Conservation (phyloP, 495 filamentous ascomycete species). For the Xylaria acuta region DNA sequence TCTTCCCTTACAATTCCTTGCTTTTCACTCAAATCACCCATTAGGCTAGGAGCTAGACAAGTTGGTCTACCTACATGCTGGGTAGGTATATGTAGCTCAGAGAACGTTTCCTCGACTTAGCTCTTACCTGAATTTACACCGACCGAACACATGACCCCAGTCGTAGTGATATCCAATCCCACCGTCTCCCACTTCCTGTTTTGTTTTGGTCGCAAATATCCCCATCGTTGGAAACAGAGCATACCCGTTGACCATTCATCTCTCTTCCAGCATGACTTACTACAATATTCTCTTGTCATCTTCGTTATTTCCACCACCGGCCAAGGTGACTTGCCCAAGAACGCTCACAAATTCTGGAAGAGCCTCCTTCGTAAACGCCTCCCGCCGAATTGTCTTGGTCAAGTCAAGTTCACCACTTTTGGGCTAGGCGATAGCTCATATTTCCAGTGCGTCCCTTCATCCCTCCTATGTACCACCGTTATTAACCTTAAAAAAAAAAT, state of each 20-base stretch:
- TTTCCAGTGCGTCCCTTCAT: slow-evolving; percentile 64
- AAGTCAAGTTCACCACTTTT: slow-evolving; percentile 79
- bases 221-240: neutral
- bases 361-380: slow-evolving; percentile 80
- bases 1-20: neutral
- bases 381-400: slow-evolving; percentile 67
- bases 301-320: slow-evolving; percentile 91
- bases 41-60: neutral
- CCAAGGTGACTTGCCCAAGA: slow-evolving; percentile 88
- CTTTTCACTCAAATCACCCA: neutral
- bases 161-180: neutral
- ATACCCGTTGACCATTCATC: slow-evolving; percentile 16
- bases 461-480: neutral
- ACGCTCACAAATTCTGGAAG: slow-evolving; percentile 83
- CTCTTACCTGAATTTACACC: neutral
- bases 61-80: neutral
- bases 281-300: slow-evolving; percentile 67
- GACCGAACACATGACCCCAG: neutral
- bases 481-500: neutral
- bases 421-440: slow-evolving; percentile 95
- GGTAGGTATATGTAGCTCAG: neutral
- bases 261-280: slow-evolving; percentile 48
- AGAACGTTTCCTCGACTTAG: neutral
- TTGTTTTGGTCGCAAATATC: neutral
- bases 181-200: neutral